Base-by-base conservation (phyloP, 2,329 filamentous ascomycete genomes). In the Scytalidium lignicola region DNA sequence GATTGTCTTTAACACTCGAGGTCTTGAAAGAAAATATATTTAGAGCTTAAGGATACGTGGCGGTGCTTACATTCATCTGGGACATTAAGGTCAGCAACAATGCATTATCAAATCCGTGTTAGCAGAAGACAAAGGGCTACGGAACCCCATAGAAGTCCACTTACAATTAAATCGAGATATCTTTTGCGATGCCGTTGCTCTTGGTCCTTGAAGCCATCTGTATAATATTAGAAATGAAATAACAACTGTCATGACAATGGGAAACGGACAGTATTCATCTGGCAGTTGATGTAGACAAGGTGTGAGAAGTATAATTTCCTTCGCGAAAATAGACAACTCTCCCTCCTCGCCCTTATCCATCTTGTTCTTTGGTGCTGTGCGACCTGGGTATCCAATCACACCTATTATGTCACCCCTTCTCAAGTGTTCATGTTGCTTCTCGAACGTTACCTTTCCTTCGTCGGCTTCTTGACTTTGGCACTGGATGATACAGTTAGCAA, bases 111-210 rank as follows among this genome's bases (percentile, higher is more conserved):
- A 28, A 28, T 28, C 7, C 26, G 26, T 13, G 26, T 13, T 7
- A 13, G 13, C 26, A 13, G 26, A 28, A 28, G 13, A n/a, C n/a
- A n/a, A n/a, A n/a, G n/a, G n/a, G n/a, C n/a, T n/a, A n/a, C n/a
- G n/a, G n/a, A n/a, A n/a, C n/a, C n/a, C n/a, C n/a, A n/a, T n/a
- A n/a, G n/a, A n/a, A n/a, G n/a, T n/a, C n/a, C n/a, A 8, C 32
- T 65, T 86, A 97, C 95, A 71, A 99, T 93, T 60, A 99, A 76
- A 69, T 99, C 93, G 46, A 99, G 82, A 69, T 96, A 95, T 52
- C 92, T 82, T 74, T 96, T 88, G 61, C 95, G 87, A 79, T 90
- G 91, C 53, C 93, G 83, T 70, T 91, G 87, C 71, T 99, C 93
- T 65, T 90, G 82, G 67, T 97, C 91, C 78, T 95, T 92, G 76